Evolutionary conservation across 108 stramenopile species (phyloP).

Genomic region (Aureococcus anophagefferens): DNA sequence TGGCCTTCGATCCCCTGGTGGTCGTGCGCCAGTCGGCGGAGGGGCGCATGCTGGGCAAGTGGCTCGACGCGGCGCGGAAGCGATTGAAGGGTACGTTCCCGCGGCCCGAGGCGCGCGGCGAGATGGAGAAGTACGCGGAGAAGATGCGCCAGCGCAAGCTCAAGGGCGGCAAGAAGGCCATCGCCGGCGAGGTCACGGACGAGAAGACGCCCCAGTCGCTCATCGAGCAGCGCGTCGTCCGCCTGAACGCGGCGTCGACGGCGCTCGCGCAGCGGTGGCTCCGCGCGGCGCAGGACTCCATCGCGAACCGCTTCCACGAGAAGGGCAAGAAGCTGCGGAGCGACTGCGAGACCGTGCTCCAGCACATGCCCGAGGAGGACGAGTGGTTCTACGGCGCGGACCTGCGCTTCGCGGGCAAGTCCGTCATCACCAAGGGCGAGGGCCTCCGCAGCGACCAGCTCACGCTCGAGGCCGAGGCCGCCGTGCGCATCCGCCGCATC

Average conservation of each 20-base stretch:
- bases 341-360: constrained; percentile 11
- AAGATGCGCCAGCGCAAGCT: constrained; percentile 44
- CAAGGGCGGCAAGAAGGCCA: constrained; percentile 14
- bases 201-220: background rate
- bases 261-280: constrained; percentile 46
- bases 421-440: constrained; percentile 12
- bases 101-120: constrained; percentile 26
- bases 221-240: background rate
- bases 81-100: constrained; percentile 56
- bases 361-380: constrained; percentile 37
- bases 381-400: constrained; percentile 54
- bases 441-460: constrained; percentile 24
- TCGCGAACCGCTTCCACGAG: background rate
- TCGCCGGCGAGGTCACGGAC: constrained; percentile 1
- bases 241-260: constrained; percentile 1
- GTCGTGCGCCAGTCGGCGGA: constrained; percentile 51
- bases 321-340: constrained; percentile 14
- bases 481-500: constrained; percentile 40
- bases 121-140: constrained; percentile 54
- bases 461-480: constrained; percentile 41
- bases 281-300: constrained; percentile 25
- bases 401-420: constrained; percentile 37
- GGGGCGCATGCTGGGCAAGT: constrained; percentile 66
- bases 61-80: constrained; percentile 55
- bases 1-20: constrained; percentile 55